These are phyloP conservation scores for Claviceps fusiformis DNA, from an alignment of 2,329 filamentous ascomycete genomes.

Conservation along the genomic window DNA sequence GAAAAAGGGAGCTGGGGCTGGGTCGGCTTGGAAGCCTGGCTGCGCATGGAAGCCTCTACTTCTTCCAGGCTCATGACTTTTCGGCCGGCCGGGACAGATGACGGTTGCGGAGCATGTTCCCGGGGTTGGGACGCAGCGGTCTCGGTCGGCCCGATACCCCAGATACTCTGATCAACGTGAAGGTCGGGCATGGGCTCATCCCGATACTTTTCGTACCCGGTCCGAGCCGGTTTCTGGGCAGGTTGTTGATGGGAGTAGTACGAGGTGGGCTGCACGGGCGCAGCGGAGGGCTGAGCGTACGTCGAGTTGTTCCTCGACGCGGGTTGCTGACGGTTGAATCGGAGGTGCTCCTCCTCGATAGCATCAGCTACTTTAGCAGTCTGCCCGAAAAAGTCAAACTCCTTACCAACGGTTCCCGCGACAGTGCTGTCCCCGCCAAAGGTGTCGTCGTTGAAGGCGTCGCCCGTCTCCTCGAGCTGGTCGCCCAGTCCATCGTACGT, in stretches of 20 bases:
- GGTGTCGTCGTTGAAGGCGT: constrained; percentile 94
- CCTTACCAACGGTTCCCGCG: constrained; percentile 56
- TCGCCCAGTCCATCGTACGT: constrained; percentile 93
- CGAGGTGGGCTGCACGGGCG: constrained; percentile 16
- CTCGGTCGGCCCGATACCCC: constrained; percentile 58
- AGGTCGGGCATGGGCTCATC: constrained; percentile 80
- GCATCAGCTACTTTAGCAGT: constrained; percentile 78
- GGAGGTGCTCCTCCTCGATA: constrained; percentile 81
- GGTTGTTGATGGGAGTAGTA: constrained; percentile 29
- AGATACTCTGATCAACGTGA: constrained; percentile 84
- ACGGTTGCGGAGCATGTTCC: constrained; percentile 11
- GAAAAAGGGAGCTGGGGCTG: constrained; percentile 20
- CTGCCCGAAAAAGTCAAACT: constrained; percentile 94
- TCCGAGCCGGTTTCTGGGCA: constrained; percentile 48
- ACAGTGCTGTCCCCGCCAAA: constrained; percentile 43
- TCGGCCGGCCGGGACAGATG: constrained; percentile 28
- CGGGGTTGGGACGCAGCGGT: constrained; percentile 18
- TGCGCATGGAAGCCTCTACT: constrained; percentile 84
- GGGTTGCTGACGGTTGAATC: constrained; percentile 64
- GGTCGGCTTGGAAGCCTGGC: constrained; percentile 44
- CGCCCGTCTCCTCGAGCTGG: constrained; percentile 78
- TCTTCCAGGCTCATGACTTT: constrained; percentile 96
- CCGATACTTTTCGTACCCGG: constrained; percentile 85
- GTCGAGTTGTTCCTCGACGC: constrained; percentile 23
- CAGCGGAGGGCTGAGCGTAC: constrained; percentile 18